Percentiles rank a stretch among this genome's conserved stretches.
phyloP scores from a whole-genome alignment of 129 eudicot genomes.

The Escallonia herrerae region DNA sequence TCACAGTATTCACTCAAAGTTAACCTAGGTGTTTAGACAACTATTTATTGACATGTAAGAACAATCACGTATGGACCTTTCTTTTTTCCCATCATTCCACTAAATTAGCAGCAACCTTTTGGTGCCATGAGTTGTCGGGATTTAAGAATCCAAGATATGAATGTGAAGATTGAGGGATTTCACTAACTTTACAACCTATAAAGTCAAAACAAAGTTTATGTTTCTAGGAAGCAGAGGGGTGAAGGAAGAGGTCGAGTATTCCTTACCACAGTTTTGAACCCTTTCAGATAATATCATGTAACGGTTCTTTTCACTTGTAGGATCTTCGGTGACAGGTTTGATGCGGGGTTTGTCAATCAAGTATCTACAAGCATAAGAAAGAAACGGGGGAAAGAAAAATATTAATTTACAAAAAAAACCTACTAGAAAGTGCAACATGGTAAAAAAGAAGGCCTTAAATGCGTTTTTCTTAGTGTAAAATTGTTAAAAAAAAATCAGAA shows the following conservation, averaged over 20 bases:
- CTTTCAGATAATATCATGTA: conserved; percentile 75
- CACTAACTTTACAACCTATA: neutral
- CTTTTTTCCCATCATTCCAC: neutral
- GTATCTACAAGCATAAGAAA: conserved; percentile 37
- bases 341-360: conserved; percentile 86
- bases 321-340: conserved; percentile 84
- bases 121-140: neutral
- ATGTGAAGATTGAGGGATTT: neutral
- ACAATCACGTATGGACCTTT: neutral
- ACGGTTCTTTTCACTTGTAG: conserved; percentile 61
- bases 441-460: no score
- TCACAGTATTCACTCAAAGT: neutral
- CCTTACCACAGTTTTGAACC: conserved; percentile 59
- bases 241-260: neutral
- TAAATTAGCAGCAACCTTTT: neutral
- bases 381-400: no score
- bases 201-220: neutral
- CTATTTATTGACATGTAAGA: neutral
- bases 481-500: no score
- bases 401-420: no score
- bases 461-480: no score
- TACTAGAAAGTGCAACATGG: no score
- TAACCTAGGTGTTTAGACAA: no score
- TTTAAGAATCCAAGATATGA: no score
- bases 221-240: neutral